A percentile compares a stretch with the other conserved stretches of the same genome.
Conservation (phyloP, 129 eudicot species). For the carrot (Daucus carota) region DNA sequence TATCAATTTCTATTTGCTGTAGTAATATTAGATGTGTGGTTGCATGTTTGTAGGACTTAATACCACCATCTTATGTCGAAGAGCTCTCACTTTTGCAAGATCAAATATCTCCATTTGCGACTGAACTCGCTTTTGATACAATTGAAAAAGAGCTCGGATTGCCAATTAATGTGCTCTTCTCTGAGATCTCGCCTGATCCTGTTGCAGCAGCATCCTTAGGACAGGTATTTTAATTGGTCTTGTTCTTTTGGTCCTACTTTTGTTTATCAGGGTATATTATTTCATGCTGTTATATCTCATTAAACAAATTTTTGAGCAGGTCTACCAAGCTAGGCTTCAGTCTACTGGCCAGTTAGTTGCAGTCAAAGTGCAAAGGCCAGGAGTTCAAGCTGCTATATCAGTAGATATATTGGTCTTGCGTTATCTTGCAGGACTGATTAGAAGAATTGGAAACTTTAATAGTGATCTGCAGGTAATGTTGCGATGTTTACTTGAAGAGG, state of each 20-base stretch:
- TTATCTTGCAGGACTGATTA: slow-evolving; percentile 67
- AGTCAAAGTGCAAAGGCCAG: slow-evolving; percentile 93
- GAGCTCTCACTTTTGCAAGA: slow-evolving; percentile 91
- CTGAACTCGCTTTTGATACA: slow-evolving; percentile 68
- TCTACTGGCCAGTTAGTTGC: slow-evolving; percentile 73
- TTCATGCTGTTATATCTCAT: not conserved
- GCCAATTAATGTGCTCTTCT: slow-evolving; percentile 62
- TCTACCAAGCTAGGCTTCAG: slow-evolving; percentile 80
- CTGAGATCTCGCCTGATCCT: slow-evolving; percentile 88
- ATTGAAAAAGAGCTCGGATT: slow-evolving; percentile 84
- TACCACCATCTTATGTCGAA: slow-evolving; percentile 82
- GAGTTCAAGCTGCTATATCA: slow-evolving; percentile 95
- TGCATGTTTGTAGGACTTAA: slow-evolving; percentile 53
- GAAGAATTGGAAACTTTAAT: slow-evolving; percentile 73
- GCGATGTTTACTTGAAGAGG: not conserved
- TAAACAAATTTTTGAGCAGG: slow-evolving; percentile 34
- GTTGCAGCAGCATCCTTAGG: slow-evolving; percentile 99
- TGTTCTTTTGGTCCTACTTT: not conserved
- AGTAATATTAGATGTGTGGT: slow-evolving; percentile 5
- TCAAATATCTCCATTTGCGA: slow-evolving; percentile 85
- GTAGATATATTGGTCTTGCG: slow-evolving; percentile 89
- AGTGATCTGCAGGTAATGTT: slow-evolving; percentile 83
- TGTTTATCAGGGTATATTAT: not conserved
- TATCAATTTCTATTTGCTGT: not conserved
- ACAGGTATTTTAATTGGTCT: slow-evolving; percentile 44